Percentiles rank a stretch among this genome's conserved stretches.
Evolutionary conservation across 495 filamentous ascomycete species (phyloP).

Genomic region (Chaetomium cochliodes): DNA sequence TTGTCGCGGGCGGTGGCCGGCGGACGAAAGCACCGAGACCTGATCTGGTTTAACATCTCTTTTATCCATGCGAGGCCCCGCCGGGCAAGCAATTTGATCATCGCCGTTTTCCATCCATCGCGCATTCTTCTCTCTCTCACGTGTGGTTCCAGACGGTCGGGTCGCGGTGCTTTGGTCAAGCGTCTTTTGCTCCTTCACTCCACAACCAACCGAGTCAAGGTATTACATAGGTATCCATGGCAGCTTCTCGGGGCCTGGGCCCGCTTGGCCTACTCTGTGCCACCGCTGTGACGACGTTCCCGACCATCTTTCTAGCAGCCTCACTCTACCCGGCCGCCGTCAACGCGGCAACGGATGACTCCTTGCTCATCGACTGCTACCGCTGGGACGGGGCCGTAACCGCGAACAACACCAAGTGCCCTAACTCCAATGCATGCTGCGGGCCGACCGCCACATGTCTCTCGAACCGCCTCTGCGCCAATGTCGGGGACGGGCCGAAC

Average conservation of each 20-base stretch:
- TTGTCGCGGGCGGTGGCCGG: neutral
- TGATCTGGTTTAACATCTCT: neutral
- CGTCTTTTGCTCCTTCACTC: neutral
- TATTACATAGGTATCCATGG: neutral
- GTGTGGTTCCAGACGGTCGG: neutral
- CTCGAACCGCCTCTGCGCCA: conserved; percentile 29
- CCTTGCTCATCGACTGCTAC: conserved; percentile 22
- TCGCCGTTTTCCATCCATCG: neutral
- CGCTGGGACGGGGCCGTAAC: conserved; percentile 14
- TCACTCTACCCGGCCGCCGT: neutral
- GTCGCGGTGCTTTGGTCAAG: neutral
- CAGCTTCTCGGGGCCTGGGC: neutral
- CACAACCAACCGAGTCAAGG: no score
- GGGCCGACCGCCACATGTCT: conserved; percentile 24
- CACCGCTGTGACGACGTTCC: neutral
- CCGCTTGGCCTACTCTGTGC: neutral
- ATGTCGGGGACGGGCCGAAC: conserved; percentile 18
- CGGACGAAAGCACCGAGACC: neutral
- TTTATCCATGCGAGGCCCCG: neutral
- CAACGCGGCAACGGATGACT: neutral
- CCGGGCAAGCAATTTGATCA: neutral
- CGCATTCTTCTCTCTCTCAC: neutral
- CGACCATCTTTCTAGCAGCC: neutral
- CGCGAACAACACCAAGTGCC: conserved; percentile 26
- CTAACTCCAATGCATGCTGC: conserved; percentile 30